A percentile compares a stretch with the other conserved stretches of the same genome.
Conservation (phyloP, 106 monocot genomes). For the Cymbidium sinense region DNA sequence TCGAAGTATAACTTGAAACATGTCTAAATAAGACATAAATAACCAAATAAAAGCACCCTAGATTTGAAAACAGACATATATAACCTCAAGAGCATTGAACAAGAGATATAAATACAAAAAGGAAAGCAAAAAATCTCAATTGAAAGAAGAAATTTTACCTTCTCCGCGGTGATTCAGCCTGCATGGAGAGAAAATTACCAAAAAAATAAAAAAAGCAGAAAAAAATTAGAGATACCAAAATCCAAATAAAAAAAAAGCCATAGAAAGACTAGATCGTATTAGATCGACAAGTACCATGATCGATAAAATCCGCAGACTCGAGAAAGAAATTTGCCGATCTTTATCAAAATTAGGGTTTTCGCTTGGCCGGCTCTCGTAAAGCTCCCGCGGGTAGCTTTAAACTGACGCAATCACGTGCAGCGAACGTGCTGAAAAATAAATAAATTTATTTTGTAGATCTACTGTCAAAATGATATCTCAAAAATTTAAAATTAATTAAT, state of each 20-base stretch:
- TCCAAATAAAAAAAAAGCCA: not conserved
- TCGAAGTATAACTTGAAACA: not conserved
- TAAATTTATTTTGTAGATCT: too few relatives aligned
- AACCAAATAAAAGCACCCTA: not conserved
- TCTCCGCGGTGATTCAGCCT: constrained; percentile 5
- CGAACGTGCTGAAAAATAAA: too few relatives aligned
- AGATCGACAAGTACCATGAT: constrained; percentile 1
- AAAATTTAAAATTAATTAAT: too few relatives aligned
- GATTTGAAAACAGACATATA: not conserved
- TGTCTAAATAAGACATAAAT: not conserved
- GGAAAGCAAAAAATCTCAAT: not conserved
- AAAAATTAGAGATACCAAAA: not conserved
- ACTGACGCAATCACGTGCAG: too few relatives aligned
- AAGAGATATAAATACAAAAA: not conserved
- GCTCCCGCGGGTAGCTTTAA: too few relatives aligned
- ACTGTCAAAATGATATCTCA: too few relatives aligned
- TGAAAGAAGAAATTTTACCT: constrained; percentile 1
- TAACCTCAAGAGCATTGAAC: not conserved
- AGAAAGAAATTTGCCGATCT: not conserved
- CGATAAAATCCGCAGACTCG: not conserved
- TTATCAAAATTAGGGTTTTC: not conserved
- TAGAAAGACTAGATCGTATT: not conserved
- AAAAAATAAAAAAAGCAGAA: not conserved
- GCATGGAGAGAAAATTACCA: not conserved
- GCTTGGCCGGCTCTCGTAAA: not conserved